These are phyloP conservation scores for Mycena albidolilacea DNA, from an alignment of 768 basidiomycete species.

Conservation along the genomic window DNA sequence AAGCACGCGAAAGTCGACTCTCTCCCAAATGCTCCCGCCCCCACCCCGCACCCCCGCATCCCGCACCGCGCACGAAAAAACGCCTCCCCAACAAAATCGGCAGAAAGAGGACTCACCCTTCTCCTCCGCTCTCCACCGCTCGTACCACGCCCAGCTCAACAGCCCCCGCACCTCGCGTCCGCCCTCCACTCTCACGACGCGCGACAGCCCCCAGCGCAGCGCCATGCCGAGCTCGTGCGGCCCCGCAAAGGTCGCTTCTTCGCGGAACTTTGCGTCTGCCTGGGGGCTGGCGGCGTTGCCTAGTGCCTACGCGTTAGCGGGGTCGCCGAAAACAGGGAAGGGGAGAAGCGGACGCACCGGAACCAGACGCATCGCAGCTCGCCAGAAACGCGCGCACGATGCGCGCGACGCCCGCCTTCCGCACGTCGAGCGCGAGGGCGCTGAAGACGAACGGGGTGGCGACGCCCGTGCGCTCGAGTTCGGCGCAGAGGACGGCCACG, in stretches of 20 bases:
- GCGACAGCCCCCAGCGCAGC: slow-evolving; percentile 91
- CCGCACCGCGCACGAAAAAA: too few relatives aligned
- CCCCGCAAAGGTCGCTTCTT: slow-evolving; percentile 88
- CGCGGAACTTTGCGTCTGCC: slow-evolving; percentile 74
- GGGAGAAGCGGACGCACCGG: too few relatives aligned
- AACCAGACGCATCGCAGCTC: slow-evolving; percentile 56
- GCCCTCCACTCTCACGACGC: slow-evolving; percentile 79
- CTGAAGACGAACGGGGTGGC: slow-evolving; percentile 95
- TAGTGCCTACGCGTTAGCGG: too few relatives aligned
- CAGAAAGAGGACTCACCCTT: slow-evolving; percentile 66
- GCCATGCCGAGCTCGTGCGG: slow-evolving; percentile 94
- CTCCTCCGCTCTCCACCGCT: slow-evolving; percentile 87
- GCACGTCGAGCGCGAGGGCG: slow-evolving; percentile 88
- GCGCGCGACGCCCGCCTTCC: slow-evolving; percentile 77
- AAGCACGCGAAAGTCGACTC: too few relatives aligned
- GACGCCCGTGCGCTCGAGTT: slow-evolving; percentile 84
- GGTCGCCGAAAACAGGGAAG: too few relatives aligned
- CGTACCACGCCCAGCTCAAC: slow-evolving; percentile 88
- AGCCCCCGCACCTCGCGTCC: slow-evolving; percentile 87
- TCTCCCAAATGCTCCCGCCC: too few relatives aligned
- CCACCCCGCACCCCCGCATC: too few relatives aligned
- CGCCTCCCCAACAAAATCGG: slow-evolving; percentile 19
- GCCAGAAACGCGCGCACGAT: slow-evolving; percentile 88
- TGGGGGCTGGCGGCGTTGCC: slow-evolving; percentile 33
- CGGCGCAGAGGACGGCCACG: slow-evolving; percentile 77